phyloP scores from a whole-genome alignment of 768 basidiomycete genomes.

The Cyathus striatus region DNA sequence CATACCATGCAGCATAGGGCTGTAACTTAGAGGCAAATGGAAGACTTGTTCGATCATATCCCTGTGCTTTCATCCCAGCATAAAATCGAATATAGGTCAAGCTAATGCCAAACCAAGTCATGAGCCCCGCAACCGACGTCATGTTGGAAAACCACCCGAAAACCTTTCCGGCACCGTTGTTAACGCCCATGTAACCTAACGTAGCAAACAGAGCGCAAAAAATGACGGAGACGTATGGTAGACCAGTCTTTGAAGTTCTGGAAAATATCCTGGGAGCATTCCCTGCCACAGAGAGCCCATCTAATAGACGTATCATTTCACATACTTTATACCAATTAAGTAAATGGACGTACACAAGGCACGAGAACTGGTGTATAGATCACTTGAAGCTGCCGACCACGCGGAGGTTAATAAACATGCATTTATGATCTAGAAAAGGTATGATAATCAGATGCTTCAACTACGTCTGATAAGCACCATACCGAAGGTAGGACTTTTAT shows the following conservation, averaged over 20 bases:
- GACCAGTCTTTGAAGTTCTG: slow-evolving; percentile 61
- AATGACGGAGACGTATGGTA: slow-evolving; percentile 72
- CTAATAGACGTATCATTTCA: slow-evolving; percentile 22
- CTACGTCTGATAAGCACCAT: slow-evolving; percentile 14
- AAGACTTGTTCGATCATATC: slow-evolving; percentile 62
- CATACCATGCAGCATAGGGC: slow-evolving; percentile 70
- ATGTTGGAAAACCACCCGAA: slow-evolving; percentile 81
- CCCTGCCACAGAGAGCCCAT: slow-evolving; percentile 74
- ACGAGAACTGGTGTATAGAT: slow-evolving; percentile 85
- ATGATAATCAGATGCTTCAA: no score
- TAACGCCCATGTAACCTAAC: slow-evolving; percentile 82
- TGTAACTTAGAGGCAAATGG: slow-evolving; percentile 69
- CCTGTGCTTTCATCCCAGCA: slow-evolving; percentile 76
- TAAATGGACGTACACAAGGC: slow-evolving; percentile 62
- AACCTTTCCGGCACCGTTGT: slow-evolving; percentile 65
- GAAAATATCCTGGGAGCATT: slow-evolving; percentile 83
- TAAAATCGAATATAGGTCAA: slow-evolving; percentile 82
- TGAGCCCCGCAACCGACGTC: slow-evolving; percentile 62
- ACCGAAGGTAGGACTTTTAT: slow-evolving; percentile 82
- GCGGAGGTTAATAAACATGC: slow-evolving; percentile 83
- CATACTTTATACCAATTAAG: neutral
- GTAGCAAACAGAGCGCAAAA: slow-evolving; percentile 61
- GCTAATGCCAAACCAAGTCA: slow-evolving; percentile 80
- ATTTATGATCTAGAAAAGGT: slow-evolving; percentile 83
- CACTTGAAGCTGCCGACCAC: slow-evolving; percentile 88